Evolutionary conservation across 495 filamentous ascomycete genomes (phyloP), one percentile per base, ranked within the genome.

Genomic region (Tirmania nivea): DNA sequence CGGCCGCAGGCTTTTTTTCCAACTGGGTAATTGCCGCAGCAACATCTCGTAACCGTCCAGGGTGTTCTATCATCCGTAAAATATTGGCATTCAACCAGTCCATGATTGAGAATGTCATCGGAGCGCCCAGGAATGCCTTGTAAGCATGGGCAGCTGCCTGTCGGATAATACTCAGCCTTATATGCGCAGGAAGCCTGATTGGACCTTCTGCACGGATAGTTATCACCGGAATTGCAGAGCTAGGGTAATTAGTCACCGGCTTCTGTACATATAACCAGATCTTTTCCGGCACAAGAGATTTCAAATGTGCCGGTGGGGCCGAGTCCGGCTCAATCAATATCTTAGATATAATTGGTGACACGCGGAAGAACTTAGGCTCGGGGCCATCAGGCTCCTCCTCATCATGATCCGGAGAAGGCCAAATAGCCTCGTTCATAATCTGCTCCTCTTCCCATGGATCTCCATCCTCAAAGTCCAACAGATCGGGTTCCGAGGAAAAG

Each of bases 31-130:
- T 19, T 21, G 72, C 84, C 16, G 79, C 73, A 9, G 86, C 78
- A 34, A 97, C 83, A 51, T 92, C 87, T 35, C 81, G 73, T 37
- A 97, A 73, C 52, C 71, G 78, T 2, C 88, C 90, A 0, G 90
- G 92, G 48, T 77, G 77, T 53, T 86, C 77, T 42, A 94, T 77
- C 51, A 96, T 86, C 5, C 65, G 59, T 37, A 78, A 75, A 48
- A 94, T 74, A 52, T 88, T 76, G 25, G 76, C 70, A 61, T 96
- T 87, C 11, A 95, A 64, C 86, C 88, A 97, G 66, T 93, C 86
- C 14, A 89, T 69, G 31, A 94, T 73, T 52, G 84, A 83, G 66
- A 86, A 97, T 10, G 94, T 75, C 79, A 92, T 90, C 50, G 82
- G 79, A 57, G 88, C 81, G 25, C 88, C 92, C 42, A 92, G 71